phyloP scores from a whole-genome alignment of 768 basidiomycete species.

The Punctularia strigosozonata region DNA sequence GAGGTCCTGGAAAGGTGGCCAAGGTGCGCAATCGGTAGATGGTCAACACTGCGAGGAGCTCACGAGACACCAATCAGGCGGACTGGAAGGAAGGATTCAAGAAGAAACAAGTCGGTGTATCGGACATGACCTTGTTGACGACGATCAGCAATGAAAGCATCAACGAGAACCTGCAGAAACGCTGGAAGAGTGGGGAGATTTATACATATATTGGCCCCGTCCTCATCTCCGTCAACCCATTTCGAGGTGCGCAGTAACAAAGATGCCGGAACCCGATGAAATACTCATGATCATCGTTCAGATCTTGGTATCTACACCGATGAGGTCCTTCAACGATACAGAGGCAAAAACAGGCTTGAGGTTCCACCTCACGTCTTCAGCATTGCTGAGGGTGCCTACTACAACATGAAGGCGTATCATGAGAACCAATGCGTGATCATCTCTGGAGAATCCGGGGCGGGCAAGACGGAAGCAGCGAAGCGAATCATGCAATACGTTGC shows the following conservation, averaged over 20 bases:
- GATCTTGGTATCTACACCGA: conserved; percentile 98
- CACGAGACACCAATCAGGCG: conserved; percentile 39
- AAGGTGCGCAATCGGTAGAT: conserved; percentile 37
- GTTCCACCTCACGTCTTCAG: conserved; percentile 97
- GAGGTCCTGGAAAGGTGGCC: conserved; percentile 46
- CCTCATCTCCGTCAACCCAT: conserved; percentile 98
- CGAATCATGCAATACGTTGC: conserved; percentile 99
- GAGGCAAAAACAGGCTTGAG: conserved; percentile 95
- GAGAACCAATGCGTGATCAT: conserved; percentile 99
- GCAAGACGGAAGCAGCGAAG: conserved; percentile 98
- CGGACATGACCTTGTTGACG: conserved; percentile 95
- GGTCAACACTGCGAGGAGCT: conserved; percentile 6
- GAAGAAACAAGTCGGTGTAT: conserved; percentile 97
- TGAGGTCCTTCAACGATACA: conserved; percentile 72
- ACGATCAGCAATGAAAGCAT: conserved; percentile 96
- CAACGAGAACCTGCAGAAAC: conserved; percentile 96
- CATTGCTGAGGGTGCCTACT: conserved; percentile 95
- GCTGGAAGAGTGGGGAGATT: conserved; percentile 91
- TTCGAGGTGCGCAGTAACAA: conserved; percentile 49
- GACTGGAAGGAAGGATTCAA: conserved; percentile 99
- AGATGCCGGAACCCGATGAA: neutral
- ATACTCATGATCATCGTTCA: conserved; percentile 17
- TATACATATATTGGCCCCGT: conserved; percentile 99
- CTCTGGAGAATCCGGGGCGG: conserved; percentile 96
- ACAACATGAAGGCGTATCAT: conserved; percentile 98